phyloP scores from a whole-genome alignment of 495 filamentous ascomycete species.

The Aspergillus taichungensis region DNA sequence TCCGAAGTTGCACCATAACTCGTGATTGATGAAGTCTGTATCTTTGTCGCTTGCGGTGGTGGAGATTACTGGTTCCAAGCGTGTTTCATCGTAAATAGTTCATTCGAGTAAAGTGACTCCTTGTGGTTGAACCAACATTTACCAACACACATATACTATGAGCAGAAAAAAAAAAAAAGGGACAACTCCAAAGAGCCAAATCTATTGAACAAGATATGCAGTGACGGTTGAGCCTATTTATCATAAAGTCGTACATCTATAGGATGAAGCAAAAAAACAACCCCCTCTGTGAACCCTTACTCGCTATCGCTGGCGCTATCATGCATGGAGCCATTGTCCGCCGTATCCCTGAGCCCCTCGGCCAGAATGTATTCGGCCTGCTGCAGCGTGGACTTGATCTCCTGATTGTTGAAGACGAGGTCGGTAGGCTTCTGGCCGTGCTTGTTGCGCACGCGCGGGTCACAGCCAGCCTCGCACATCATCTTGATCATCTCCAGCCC shows the following conservation, averaged over 20 bases:
- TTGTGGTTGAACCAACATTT: too few species aligned
- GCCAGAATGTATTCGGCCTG: conserved; percentile 64
- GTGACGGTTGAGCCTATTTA: not conserved
- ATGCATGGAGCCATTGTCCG: conserved; percentile 21
- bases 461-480: conserved; percentile 87
- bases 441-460: conserved; percentile 50
- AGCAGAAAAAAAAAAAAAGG: too few species aligned
- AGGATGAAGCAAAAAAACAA: conserved; percentile 1
- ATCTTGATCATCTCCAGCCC: conserved; percentile 70
- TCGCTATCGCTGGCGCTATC: conserved; percentile 38
- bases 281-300: conserved; percentile 10
- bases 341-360: conserved; percentile 30
- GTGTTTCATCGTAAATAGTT: too few species aligned
- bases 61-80: too few species aligned
- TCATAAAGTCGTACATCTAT: conserved; percentile 15
- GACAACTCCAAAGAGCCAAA: not conserved
- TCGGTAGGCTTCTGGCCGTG: conserved; percentile 36
- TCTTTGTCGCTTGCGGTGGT: too few species aligned
- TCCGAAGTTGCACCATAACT: too few species aligned
- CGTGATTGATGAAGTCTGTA: too few species aligned
- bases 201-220: conserved; percentile 1
- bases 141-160: too few species aligned
- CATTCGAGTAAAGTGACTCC: too few species aligned
- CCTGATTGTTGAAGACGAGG: conserved; percentile 48
- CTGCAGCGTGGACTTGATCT: conserved; percentile 58